phyloP scores from a whole-genome alignment of 108 stramenopile genomes.

The Fistulifera pelliculosa region DNA sequence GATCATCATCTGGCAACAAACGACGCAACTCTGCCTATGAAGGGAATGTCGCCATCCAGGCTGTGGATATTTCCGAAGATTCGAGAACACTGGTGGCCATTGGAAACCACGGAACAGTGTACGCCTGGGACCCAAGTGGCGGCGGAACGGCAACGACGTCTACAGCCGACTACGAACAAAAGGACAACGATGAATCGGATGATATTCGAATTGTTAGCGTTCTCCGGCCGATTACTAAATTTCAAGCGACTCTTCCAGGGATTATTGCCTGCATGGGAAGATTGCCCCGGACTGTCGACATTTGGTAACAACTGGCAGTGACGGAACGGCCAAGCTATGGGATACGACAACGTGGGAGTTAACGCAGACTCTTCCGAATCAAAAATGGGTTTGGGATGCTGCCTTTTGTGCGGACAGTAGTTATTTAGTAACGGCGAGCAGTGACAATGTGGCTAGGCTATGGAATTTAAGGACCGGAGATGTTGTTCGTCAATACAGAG shows the following conservation, averaged over 20 bases:
- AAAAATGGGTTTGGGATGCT: conserved; percentile 46
- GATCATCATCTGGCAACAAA: not conserved
- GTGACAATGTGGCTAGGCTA: conserved; percentile 83
- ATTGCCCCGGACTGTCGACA: conserved; percentile 76
- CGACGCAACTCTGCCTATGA: conserved; percentile 8
- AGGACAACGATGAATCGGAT: not conserved
- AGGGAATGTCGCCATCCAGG: conserved; percentile 67
- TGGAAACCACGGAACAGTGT: conserved; percentile 81
- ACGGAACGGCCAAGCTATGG: conserved; percentile 87
- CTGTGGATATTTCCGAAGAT: conserved; percentile 78
- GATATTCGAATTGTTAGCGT: not conserved
- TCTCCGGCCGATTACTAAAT: conserved; percentile 42
- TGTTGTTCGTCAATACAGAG: conserved; percentile 86
- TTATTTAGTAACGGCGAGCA: conserved; percentile 92
- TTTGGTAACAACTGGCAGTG: conserved; percentile 89
- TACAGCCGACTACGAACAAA: not conserved
- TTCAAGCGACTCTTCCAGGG: conserved; percentile 70
- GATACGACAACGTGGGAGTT: conserved; percentile 76
- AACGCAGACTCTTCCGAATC: conserved; percentile 59
- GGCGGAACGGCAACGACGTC: conserved; percentile 9
- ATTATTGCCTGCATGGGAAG: conserved; percentile 68
- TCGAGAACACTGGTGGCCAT: conserved; percentile 69
- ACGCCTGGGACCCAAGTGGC: conserved; percentile 70
- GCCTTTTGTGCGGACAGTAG: conserved; percentile 94
- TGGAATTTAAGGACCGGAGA: conserved; percentile 92